These are phyloP conservation scores for Sugiyamaella qingdaonensis DNA, from an alignment of 805 yeast species.

Conservation along the genomic window DNA sequence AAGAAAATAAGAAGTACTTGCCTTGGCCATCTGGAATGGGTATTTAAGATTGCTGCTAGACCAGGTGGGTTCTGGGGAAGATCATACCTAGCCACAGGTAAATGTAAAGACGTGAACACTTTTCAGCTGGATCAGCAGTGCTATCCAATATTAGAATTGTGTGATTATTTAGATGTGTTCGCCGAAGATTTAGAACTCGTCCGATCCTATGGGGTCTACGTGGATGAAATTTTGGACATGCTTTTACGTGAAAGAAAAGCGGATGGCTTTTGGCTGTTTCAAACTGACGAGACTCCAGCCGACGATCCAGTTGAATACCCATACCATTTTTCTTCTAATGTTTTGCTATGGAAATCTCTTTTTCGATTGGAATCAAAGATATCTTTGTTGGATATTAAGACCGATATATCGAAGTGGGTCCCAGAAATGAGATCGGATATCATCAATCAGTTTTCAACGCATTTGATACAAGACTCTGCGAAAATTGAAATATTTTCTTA, in stretches of 20 bases:
- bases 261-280: conserved; percentile 1
- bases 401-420: background rate
- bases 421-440: background rate
- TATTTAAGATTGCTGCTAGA: background rate
- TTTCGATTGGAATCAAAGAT: background rate
- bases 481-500: background rate
- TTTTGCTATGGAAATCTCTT: conserved; percentile 1
- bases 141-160: conserved; percentile 3
- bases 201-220: background rate
- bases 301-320: conserved; percentile 8
- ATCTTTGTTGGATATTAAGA: background rate
- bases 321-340: conserved; percentile 5
- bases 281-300: conserved; percentile 5
- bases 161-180: conserved; percentile 1
- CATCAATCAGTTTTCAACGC: background rate
- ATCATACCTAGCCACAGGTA: conserved; percentile 1
- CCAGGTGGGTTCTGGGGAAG: conserved; percentile 6
- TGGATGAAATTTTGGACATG: background rate
- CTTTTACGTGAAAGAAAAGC: background rate
- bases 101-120: conserved; percentile 5
- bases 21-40: conserved; percentile 5
- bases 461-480: no score
- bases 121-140: conserved; percentile 7
- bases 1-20: background rate
- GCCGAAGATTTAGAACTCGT: background rate